Evolutionary conservation across 306 rosid genomes (phyloP).

Genomic region (Cucumis cinereus): DNA sequence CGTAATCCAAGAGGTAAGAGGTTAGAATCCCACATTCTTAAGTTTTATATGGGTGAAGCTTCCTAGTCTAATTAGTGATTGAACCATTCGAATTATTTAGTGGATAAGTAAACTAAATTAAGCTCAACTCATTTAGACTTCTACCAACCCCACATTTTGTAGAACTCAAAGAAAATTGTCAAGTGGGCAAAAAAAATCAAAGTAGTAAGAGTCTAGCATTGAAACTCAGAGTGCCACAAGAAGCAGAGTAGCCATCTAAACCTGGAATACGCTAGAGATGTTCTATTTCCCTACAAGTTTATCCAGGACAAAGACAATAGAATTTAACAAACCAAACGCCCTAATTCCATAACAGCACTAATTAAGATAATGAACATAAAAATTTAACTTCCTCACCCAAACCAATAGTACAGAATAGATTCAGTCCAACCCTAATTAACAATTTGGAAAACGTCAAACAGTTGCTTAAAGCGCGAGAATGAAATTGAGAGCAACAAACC

Average conservation of each 20-base stretch:
- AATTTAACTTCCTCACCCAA: background rate
- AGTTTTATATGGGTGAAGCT: background rate
- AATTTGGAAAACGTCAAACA: background rate
- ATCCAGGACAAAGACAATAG: background rate
- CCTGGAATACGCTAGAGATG: background rate
- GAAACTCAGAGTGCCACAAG: background rate
- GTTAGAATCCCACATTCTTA: background rate
- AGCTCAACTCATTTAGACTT: background rate
- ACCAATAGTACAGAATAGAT: background rate
- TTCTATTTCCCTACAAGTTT: background rate
- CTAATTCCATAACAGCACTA: background rate
- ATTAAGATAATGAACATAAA: background rate
- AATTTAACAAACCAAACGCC: background rate
- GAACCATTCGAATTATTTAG: background rate
- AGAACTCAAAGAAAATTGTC: background rate
- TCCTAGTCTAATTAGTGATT: background rate
- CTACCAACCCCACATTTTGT: background rate
- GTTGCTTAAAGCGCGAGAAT: background rate
- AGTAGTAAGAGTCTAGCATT: background rate
- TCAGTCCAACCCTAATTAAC: background rate
- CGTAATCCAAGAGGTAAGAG: background rate
- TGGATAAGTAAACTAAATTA: background rate
- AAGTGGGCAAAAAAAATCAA: background rate
- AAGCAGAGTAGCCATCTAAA: background rate
- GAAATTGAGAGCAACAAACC: constrained; percentile 18